These are phyloP conservation scores for Powellomyces hirtus DNA, from an alignment of 192 early-diverging fungal species.

Conservation along the genomic window DNA sequence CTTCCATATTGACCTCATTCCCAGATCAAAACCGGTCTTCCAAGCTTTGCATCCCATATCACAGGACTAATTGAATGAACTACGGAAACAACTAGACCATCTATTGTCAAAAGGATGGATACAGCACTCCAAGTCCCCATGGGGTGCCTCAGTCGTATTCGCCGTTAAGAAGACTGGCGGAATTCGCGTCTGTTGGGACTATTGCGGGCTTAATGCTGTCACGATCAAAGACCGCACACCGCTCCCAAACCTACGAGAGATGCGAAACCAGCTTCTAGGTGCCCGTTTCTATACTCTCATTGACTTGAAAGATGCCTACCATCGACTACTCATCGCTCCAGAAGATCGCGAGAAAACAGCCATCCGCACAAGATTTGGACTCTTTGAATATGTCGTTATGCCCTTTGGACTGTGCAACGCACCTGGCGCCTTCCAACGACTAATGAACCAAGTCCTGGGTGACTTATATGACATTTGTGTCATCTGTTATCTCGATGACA, in stretches of 20 bases:
- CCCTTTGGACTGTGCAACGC: slow-evolving; percentile 64
- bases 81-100: not conserved
- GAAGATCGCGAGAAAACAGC: slow-evolving; percentile 8
- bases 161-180: slow-evolving; percentile 49
- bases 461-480: slow-evolving; percentile 27
- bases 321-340: not conserved
- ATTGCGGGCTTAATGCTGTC: not conserved
- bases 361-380: slow-evolving; percentile 19
- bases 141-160: slow-evolving; percentile 25
- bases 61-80: slow-evolving; percentile 1
- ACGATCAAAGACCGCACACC: slow-evolving; percentile 3
- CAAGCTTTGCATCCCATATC: no score
- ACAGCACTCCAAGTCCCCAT: slow-evolving; percentile 14
- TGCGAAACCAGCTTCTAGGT: not conserved
- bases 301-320: slow-evolving; percentile 5
- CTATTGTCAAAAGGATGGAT: slow-evolving; percentile 11
- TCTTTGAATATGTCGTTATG: slow-evolving; percentile 56
- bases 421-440: slow-evolving; percentile 52
- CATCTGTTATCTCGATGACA: slow-evolving; percentile 44
- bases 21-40: no score
- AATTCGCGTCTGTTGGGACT: slow-evolving; percentile 46
- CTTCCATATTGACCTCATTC: no score
- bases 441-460: slow-evolving; percentile 47
- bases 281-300: not conserved
- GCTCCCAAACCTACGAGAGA: not conserved